These are phyloP conservation scores for Pinus tabuliformis DNA, from an alignment of 75 land plant genomes.

Conservation along the genomic window DNA sequence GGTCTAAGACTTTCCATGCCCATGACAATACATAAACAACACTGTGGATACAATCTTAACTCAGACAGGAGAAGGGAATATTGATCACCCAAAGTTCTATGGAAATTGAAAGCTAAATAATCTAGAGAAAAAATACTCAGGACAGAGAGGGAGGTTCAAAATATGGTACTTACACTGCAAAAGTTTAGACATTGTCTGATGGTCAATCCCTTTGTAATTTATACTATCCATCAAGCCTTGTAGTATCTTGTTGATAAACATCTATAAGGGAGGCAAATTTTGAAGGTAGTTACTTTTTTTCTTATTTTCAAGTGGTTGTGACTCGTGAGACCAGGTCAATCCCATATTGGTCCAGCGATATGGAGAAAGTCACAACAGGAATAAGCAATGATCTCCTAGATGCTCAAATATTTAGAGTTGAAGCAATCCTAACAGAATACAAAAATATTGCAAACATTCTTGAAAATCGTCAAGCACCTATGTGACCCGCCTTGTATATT, in stretches of 20 bases:
- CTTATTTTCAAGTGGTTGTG: neutral
- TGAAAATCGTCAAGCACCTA: neutral
- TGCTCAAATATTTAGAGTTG: no score
- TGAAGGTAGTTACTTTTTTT: no score
- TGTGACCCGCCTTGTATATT: neutral
- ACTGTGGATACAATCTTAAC: no score
- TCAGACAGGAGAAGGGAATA: no score
- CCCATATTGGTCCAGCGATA: neutral
- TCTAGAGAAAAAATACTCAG: conserved; percentile 16
- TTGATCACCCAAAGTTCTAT: neutral
- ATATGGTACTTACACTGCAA: conserved; percentile 10
- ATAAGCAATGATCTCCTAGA: no score
- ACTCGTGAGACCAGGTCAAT: neutral
- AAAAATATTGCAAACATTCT: neutral
- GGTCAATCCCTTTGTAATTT: conserved; percentile 7
- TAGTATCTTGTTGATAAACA: conserved; percentile 8
- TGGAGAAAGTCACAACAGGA: neutral
- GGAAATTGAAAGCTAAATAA: neutral
- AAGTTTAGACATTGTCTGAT: conserved; percentile 11
- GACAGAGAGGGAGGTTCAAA: conserved; percentile 16
- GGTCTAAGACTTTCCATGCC: no score
- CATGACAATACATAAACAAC: no score
- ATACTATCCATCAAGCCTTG: conserved; percentile 13
- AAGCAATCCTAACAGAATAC: neutral
- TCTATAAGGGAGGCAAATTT: no score